Conservation (phyloP, 2,329 filamentous ascomycete species). For the Sporothrix mexicana region DNA sequence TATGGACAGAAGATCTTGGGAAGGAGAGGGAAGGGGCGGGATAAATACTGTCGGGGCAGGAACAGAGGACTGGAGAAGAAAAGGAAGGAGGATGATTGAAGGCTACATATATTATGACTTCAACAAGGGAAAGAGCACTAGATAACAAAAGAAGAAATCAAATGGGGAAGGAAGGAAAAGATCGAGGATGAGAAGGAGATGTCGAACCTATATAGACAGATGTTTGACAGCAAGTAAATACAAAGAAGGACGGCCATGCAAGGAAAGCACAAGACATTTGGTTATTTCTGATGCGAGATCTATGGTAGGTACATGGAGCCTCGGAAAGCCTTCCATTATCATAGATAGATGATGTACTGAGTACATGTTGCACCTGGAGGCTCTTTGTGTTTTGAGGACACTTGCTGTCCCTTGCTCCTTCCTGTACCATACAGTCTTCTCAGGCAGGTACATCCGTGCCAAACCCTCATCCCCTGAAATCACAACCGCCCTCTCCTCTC, state of each 20-base stretch:
- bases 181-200: background rate
- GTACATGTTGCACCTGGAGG: background rate
- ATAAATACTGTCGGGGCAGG: background rate
- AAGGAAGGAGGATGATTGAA: background rate
- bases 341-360: background rate
- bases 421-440: background rate
- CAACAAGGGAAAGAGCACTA: background rate
- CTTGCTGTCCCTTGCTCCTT: background rate
- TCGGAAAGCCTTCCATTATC: background rate
- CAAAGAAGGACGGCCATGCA: background rate
- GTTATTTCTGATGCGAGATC: background rate
- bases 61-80: background rate
- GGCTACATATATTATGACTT: conserved; percentile 1
- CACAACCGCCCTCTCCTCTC: background rate
- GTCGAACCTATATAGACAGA: background rate
- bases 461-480: background rate
- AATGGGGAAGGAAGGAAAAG: background rate
- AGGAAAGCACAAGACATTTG: background rate
- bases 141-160: background rate
- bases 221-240: background rate
- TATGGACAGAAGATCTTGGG: background rate
- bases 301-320: background rate
- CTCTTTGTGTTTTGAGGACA: background rate
- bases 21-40: background rate
- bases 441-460: background rate